Base-by-base conservation (phyloP, 2,329 filamentous ascomycete genomes). In the Xylariaceae sp. region DNA sequence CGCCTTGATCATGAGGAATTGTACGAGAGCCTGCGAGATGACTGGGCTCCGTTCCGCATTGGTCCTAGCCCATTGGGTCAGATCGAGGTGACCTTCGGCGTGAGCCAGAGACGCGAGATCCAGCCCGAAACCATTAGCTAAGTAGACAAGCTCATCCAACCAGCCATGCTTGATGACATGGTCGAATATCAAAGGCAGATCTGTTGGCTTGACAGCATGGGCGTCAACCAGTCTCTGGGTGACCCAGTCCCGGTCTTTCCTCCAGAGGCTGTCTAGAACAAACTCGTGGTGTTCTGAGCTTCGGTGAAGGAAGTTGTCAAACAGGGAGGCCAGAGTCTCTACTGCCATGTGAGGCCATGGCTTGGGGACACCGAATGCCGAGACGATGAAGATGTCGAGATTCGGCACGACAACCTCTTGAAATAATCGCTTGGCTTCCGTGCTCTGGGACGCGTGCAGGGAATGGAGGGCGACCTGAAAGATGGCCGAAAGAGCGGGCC, bases 261-360 rank as follows among this genome's bases (percentile, higher is more conserved):
- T 80, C 89, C 90, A 96, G 5, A 94, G 65, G 38, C 87, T 89
- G 53, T 94, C 82, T 37, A 98, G 73, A 11, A 94, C 90, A 43
- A 95, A 93, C 45, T 89, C 80, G 55, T 86, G 83, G 35, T 89
- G 77, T 4, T 80, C 72, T 9, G 87, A 78, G 36, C 79, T 75
- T 57, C 89, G 89, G 51, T 80, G 74, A 18, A 95, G 68, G 54
- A 94, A 95, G 9, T 83, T 83, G 32, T 85, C 80, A 48, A 95
- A 90, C 1, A 90, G 66, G 11, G 83, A 83, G 39, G 76, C 80
- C 18, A 89, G 60, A 0, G 84, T 87, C 35, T 89, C 83, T 21
- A 79, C 73, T 17, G 86, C 83, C 59, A 88, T 73, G 0, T 67
- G 65, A 5, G 79, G 78, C 84, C 84, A 89, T 5, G 83, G 83